Conservation (phyloP, 768 basidiomycete species). For the Lentinula guzmanii region DNA sequence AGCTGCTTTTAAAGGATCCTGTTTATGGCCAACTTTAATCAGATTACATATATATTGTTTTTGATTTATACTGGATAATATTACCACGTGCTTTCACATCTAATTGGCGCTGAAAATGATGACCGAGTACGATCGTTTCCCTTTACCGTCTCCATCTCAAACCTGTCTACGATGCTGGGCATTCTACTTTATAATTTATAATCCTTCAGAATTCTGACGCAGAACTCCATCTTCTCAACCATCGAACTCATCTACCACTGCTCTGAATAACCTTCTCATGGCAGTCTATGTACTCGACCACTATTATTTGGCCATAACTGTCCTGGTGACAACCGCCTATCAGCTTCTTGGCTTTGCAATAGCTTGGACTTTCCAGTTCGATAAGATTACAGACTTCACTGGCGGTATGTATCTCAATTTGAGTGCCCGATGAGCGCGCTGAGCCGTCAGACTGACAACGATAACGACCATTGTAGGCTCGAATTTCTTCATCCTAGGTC, state of each 20-base stretch:
- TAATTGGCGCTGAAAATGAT: too few relatives aligned
- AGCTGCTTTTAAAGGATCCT: too few relatives aligned
- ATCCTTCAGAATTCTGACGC: not conserved
- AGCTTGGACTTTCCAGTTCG: constrained; percentile 65
- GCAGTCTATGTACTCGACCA: constrained; percentile 27
- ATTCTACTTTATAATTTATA: not conserved
- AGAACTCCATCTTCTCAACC: not conserved
- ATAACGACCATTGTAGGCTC: constrained; percentile 32
- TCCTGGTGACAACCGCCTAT: constrained; percentile 36
- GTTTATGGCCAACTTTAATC: too few relatives aligned
- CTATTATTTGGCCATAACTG: constrained; percentile 30
- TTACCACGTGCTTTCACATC: too few relatives aligned
- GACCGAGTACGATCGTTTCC: not conserved
- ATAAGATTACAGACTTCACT: constrained; percentile 71
- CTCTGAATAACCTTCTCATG: not conserved
- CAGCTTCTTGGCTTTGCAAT: constrained; percentile 59
- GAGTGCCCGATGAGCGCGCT: too few relatives aligned
- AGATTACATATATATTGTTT: too few relatives aligned
- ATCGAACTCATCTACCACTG: not conserved
- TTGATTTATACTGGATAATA: too few relatives aligned
- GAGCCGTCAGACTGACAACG: too few relatives aligned
- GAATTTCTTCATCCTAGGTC: constrained; percentile 62
- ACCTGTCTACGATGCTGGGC: not conserved
- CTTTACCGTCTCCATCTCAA: not conserved
- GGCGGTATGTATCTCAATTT: constrained; percentile 31